These are phyloP conservation scores for Saxophila tyrrhenica DNA, from an alignment of 495 filamentous ascomycete genomes.

Conservation along the genomic window DNA sequence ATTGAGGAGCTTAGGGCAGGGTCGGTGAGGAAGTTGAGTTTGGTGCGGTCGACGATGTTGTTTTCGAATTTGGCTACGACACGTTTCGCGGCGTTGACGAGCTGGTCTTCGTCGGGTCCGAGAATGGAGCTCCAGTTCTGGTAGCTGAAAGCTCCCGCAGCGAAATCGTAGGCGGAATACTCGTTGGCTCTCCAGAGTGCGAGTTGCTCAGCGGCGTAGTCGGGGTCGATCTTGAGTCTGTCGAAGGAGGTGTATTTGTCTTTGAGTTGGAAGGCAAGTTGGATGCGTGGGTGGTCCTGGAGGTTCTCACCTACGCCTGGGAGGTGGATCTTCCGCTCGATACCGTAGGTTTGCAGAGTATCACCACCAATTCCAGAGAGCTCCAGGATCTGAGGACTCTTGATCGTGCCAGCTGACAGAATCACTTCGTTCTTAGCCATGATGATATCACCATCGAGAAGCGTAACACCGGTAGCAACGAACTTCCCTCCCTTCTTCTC, in stretches of 20 bases:
- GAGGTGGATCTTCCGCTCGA: conserved; percentile 9
- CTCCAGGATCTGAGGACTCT: conserved; percentile 24
- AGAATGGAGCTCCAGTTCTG: conserved; percentile 13
- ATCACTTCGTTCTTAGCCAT: conserved; percentile 28
- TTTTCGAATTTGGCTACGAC: background rate
- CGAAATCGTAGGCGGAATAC: conserved; percentile 15
- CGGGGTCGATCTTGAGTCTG: conserved; percentile 4
- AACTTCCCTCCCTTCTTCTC: background rate
- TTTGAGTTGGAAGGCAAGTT: conserved; percentile 16
- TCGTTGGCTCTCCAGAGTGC: conserved; percentile 13
- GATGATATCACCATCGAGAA: conserved; percentile 18
- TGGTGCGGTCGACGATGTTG: conserved; percentile 9
- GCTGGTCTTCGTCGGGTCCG: background rate
- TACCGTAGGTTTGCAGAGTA: conserved; percentile 5
- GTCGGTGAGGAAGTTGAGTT: conserved; percentile 10
- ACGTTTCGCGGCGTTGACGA: conserved; percentile 5
- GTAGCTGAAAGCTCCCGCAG: conserved; percentile 14
- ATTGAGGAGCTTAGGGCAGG: conserved; percentile 1
- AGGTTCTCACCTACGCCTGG: conserved; percentile 23
- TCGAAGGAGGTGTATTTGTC: conserved; percentile 17
- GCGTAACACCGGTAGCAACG: conserved; percentile 12
- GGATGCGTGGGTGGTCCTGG: conserved; percentile 22
- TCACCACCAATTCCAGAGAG: conserved; percentile 20
- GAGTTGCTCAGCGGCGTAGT: conserved; percentile 9
- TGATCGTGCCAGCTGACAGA: conserved; percentile 23